These are phyloP conservation scores for Sporothrix curviconia DNA, from an alignment of 2,329 filamentous ascomycete genomes.

Conservation along the genomic window DNA sequence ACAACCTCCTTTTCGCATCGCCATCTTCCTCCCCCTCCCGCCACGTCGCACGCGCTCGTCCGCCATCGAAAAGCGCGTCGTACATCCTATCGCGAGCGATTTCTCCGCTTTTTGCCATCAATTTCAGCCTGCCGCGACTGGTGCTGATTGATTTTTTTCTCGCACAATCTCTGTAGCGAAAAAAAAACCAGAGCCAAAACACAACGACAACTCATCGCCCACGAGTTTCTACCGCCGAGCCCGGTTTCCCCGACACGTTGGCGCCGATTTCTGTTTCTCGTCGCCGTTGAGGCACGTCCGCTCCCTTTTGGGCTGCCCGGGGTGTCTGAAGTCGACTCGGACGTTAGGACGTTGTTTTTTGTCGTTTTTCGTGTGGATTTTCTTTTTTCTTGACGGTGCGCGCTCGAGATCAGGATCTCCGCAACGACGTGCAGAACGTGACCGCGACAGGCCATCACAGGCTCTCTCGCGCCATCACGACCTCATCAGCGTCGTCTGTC, in stretches of 20 bases:
- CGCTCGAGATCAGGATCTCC: not conserved
- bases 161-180: not conserved
- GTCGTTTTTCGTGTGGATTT: not conserved
- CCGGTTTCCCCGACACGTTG: constrained; percentile 32
- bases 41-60: constrained; percentile 9
- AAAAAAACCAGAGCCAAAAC: not conserved
- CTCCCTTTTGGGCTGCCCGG: constrained; percentile 33
- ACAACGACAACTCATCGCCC: not conserved
- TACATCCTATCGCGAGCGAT: constrained; percentile 32
- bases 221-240: constrained; percentile 19
- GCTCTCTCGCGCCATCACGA: not conserved
- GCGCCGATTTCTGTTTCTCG: constrained; percentile 36
- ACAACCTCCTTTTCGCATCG: constrained; percentile 34
- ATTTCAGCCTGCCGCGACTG: constrained; percentile 18
- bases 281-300: constrained; percentile 25
- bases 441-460: not conserved
- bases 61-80: constrained; percentile 50
- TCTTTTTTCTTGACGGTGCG: not conserved
- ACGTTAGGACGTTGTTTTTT: not conserved
- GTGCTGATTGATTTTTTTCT: constrained; percentile 1
- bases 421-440: not conserved
- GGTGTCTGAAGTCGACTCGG: constrained; percentile 11
- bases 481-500: not conserved
- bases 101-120: constrained; percentile 10
- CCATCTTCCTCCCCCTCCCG: constrained; percentile 14